Evolutionary conservation across 352 stramenopile genomes (phyloP).

Genomic region (Achlya hypogyna): DNA sequence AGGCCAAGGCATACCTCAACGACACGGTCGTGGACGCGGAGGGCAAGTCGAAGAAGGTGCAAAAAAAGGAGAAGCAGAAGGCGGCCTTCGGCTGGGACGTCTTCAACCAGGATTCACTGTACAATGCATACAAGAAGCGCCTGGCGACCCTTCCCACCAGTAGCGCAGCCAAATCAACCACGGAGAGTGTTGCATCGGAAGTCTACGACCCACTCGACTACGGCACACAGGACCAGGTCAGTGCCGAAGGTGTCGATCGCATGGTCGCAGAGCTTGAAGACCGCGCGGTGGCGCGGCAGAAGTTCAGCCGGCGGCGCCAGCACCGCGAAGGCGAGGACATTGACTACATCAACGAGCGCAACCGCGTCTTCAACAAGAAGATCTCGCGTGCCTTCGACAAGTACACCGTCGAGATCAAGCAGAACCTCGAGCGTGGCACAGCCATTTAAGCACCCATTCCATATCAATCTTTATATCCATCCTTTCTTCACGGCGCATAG

Average conservation of each 20-base stretch:
- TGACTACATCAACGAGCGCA: slow-evolving; percentile 97
- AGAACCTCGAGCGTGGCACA: slow-evolving; percentile 96
- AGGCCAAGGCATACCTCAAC: slow-evolving; percentile 44
- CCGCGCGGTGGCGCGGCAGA: slow-evolving; percentile 60
- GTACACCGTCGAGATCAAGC: slow-evolving; percentile 96
- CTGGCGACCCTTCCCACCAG: slow-evolving; percentile 37
- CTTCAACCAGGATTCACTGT: slow-evolving; percentile 78
- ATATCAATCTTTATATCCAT: neutral
- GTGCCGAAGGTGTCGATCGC: slow-evolving; percentile 51
- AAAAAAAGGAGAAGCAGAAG: slow-evolving; percentile 71
- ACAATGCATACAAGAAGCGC: slow-evolving; percentile 80
- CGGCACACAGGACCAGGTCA: slow-evolving; percentile 43
- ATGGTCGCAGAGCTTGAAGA: slow-evolving; percentile 68
- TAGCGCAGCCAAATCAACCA: slow-evolving; percentile 3
- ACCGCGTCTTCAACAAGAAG: slow-evolving; percentile 98
- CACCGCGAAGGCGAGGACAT: slow-evolving; percentile 88
- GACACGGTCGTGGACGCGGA: slow-evolving; percentile 54
- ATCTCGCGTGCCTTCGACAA: slow-evolving; percentile 95
- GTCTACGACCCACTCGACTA: slow-evolving; percentile 46
- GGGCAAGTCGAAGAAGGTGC: slow-evolving; percentile 48
- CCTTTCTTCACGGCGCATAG: neutral
- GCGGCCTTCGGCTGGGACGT: slow-evolving; percentile 77
- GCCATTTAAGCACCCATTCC: slow-evolving; percentile 88
- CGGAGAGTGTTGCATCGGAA: slow-evolving; percentile 11
- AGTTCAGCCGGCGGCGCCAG: slow-evolving; percentile 63